Evolutionary conservation across 306 rosid genomes (phyloP), one percentile per base, ranked within the genome.

Genomic region (Gastrolobium bilobum): DNA sequence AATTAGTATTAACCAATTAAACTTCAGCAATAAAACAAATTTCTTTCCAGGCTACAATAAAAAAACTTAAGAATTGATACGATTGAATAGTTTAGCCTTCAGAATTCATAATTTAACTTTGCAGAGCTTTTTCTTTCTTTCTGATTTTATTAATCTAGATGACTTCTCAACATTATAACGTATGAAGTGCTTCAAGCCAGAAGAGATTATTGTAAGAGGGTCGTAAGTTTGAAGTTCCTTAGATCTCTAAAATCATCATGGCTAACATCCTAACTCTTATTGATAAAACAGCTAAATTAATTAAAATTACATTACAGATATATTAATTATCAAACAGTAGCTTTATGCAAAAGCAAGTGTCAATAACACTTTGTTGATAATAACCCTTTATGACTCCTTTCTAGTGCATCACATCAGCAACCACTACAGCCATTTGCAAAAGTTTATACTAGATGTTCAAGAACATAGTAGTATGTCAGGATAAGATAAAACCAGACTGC

Each of bases 371-470:
- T 10, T 50, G 73, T 60, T 68, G 26, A 43, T 10, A 40, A 67
- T 39, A 58, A 15, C 34, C 56, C 4, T 52, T 40, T 72, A 20
- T 20, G 35, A 20, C 53, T 58, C 35, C 47, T 59, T 62, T 50
- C 52, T 9, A 52, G 10, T n/a, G 59, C 67, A 73, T 80, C 80
- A 53, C 73, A 60, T 70, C 39, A 39, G 30, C 39, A 59, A 53
- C 68, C 38, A 40, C 37, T 71, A 5, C 13, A 70, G 10, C 57
- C 75, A 61, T 54, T 82, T 47, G n/a, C 34, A 37, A 15, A 60
- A 82, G 75, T 77, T 71, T n/a, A 65, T 34, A 40, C 29, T 52
- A 60, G 52, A 76, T 70, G 53, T 31, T 76, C 57, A 37, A n/a
- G 40, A 26, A 63, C 26, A 76, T 59, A 68, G 3, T 51, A 69